Percentiles rank a stretch among this genome's conserved stretches.
Conservation (phyloP, 805 yeast genomes). For the Pichia nakasei region DNA sequence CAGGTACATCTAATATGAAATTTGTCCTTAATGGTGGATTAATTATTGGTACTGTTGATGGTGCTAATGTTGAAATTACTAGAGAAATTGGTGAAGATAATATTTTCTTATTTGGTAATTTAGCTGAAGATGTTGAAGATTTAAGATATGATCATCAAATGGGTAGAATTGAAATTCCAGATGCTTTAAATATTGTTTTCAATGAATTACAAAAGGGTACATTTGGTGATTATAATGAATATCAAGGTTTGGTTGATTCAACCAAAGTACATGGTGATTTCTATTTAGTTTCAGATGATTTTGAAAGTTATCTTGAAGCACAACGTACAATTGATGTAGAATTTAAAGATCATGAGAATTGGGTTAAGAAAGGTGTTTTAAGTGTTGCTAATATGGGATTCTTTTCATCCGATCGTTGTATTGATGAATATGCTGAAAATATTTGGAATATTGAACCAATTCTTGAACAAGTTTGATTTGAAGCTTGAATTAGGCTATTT, state of each 20-base stretch:
- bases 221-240: slow-evolving; percentile 65
- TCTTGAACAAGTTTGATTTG: slow-evolving; percentile 8
- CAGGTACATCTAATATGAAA: slow-evolving; percentile 95
- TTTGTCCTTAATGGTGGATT: slow-evolving; percentile 91
- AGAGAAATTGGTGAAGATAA: slow-evolving; percentile 91
- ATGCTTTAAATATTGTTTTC: slow-evolving; percentile 54
- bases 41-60: slow-evolving; percentile 92
- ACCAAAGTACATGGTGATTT: slow-evolving; percentile 71
- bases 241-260: slow-evolving; percentile 57
- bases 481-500: neutral
- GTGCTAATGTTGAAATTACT: slow-evolving; percentile 92
- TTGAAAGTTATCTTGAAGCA: slow-evolving; percentile 77
- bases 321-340: slow-evolving; percentile 69
- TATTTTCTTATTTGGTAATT: slow-evolving; percentile 84
- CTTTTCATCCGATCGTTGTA: slow-evolving; percentile 84
- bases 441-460: slow-evolving; percentile 89
- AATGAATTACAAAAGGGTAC: slow-evolving; percentile 54
- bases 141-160: slow-evolving; percentile 66
- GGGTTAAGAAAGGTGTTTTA: slow-evolving; percentile 69
- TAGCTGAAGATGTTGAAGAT: slow-evolving; percentile 84
- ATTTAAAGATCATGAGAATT: slow-evolving; percentile 50
- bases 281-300: slow-evolving; percentile 83
- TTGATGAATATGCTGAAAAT: slow-evolving; percentile 83
- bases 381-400: slow-evolving; percentile 92
- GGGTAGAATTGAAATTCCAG: slow-evolving; percentile 52